Conservation (phyloP, 2,329 filamentous ascomycete genomes). For the Neonectria magnoliae region DNA sequence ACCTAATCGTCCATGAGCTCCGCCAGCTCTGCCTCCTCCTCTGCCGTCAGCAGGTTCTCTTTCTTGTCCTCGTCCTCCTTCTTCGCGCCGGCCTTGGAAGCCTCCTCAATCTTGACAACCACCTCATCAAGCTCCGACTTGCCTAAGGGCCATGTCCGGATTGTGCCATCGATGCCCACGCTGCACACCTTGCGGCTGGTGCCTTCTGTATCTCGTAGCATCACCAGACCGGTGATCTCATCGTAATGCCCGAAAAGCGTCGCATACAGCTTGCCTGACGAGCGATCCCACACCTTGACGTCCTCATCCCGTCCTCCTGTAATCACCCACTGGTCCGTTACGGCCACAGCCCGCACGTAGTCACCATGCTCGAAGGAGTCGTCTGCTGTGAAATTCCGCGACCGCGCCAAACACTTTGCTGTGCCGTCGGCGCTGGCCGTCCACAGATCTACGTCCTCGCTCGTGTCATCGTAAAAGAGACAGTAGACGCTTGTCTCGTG, state of each 20-base stretch:
- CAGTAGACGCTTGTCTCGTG: conserved; percentile 94
- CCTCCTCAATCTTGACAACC: conserved; percentile 57
- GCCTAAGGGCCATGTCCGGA: conserved; percentile 83
- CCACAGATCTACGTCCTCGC: conserved; percentile 80
- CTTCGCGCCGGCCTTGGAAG: conserved; percentile 59
- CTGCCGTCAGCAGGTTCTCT: conserved; percentile 74
- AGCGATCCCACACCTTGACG: conserved; percentile 86
- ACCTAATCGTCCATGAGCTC: conserved; percentile 82
- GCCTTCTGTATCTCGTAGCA: conserved; percentile 59
- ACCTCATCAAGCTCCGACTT: conserved; percentile 65
- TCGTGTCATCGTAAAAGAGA: conserved; percentile 73
- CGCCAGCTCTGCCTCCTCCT: conserved; percentile 92
- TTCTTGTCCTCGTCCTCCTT: conserved; percentile 57
- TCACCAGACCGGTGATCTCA: conserved; percentile 83
- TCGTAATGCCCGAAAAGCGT: conserved; percentile 88
- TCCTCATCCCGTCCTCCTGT: conserved; percentile 94
- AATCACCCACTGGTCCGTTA: conserved; percentile 80
- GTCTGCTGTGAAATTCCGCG: conserved; percentile 74
- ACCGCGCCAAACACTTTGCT: conserved; percentile 79
- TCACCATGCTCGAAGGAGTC: conserved; percentile 83
- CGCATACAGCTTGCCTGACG: conserved; percentile 77
- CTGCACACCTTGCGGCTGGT: conserved; percentile 70
- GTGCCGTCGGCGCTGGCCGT: conserved; percentile 93
- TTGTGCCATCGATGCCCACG: conserved; percentile 88
- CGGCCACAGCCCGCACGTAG: conserved; percentile 85